Percentiles rank a stretch among this genome's conserved stretches.
Conservation (phyloP, 2,329 filamentous ascomycete species). For the Penicillium sp. region DNA sequence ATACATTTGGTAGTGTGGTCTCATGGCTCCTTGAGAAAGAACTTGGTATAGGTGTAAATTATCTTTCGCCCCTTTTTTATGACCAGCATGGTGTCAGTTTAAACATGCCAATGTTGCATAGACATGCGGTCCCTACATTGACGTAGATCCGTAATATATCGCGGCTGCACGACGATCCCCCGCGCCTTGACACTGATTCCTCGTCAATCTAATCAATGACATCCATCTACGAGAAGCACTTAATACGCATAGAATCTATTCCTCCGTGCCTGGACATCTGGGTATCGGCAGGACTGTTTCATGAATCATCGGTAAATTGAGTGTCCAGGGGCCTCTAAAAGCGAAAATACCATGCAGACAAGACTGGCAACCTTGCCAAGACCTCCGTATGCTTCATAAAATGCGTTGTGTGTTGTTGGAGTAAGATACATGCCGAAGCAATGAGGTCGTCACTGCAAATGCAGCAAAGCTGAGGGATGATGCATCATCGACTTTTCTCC, state of each 20-base stretch:
- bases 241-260: background rate
- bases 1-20: too few species aligned
- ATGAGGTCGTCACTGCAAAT: conserved; percentile 27
- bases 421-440: conserved; percentile 33
- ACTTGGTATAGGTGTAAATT: too few species aligned
- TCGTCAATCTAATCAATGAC: too few species aligned
- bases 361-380: conserved; percentile 7
- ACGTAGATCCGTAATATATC: too few species aligned
- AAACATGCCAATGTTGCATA: too few species aligned
- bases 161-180: too few species aligned
- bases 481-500: conserved; percentile 18
- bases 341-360: conserved; percentile 5
- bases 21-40: too few species aligned
- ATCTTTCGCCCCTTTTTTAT: too few species aligned
- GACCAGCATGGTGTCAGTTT: too few species aligned
- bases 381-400: conserved; percentile 20
- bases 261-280: too few species aligned
- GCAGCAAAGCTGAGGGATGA: conserved; percentile 18
- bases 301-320: background rate
- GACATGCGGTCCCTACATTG: too few species aligned
- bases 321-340: background rate
- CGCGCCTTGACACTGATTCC: too few species aligned
- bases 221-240: background rate
- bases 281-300: background rate
- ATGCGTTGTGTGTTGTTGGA: conserved; percentile 25